These are phyloP conservation scores for Leucosporidium scottii DNA, from an alignment of 768 basidiomycete genomes.

Conservation along the genomic window DNA sequence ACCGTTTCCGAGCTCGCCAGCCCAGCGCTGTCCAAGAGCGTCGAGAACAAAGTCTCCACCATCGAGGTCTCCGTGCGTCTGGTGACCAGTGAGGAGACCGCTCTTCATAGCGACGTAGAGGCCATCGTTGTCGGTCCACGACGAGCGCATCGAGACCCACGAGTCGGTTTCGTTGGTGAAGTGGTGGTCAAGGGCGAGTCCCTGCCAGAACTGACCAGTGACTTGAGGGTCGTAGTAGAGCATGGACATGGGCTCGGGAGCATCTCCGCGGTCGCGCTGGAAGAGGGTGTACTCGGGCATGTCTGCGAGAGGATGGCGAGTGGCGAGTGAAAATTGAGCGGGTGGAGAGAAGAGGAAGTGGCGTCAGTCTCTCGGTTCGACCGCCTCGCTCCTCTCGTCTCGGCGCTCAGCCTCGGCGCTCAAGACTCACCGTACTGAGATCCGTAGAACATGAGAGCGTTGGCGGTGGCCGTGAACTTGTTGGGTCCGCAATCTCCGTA, in stretches of 20 bases:
- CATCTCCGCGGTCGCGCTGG: slow-evolving; percentile 83
- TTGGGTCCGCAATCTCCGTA: slow-evolving; percentile 74
- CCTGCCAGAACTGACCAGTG: slow-evolving; percentile 86
- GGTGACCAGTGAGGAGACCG: slow-evolving; percentile 69
- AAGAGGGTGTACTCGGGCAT: slow-evolving; percentile 69
- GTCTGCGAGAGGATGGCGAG: slow-evolving; percentile 3
- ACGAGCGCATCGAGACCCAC: slow-evolving; percentile 86
- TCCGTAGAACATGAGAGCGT: slow-evolving; percentile 73
- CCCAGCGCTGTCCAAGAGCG: slow-evolving; percentile 86
- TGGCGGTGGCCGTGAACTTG: slow-evolving; percentile 91
- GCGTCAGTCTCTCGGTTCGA: no score
- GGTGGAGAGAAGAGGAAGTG: no score
- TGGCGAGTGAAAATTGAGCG: no score
- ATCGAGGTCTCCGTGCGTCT: slow-evolving; percentile 76
- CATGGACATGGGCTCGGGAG: slow-evolving; percentile 55
- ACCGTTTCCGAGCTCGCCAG: slow-evolving; percentile 84
- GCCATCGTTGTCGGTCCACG: slow-evolving; percentile 81
- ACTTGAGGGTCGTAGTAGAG: slow-evolving; percentile 85
- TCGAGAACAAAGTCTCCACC: slow-evolving; percentile 92
- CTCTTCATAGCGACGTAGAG: slow-evolving; percentile 84
- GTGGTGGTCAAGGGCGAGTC: slow-evolving; percentile 68
- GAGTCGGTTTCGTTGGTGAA: slow-evolving; percentile 66
- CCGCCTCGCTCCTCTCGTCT: no score
- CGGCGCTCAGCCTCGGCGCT: background rate
- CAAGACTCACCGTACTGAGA: slow-evolving; percentile 48